These are phyloP conservation scores for Fusarium musae DNA, from an alignment of 2,329 filamentous ascomycete genomes.

Conservation along the genomic window DNA sequence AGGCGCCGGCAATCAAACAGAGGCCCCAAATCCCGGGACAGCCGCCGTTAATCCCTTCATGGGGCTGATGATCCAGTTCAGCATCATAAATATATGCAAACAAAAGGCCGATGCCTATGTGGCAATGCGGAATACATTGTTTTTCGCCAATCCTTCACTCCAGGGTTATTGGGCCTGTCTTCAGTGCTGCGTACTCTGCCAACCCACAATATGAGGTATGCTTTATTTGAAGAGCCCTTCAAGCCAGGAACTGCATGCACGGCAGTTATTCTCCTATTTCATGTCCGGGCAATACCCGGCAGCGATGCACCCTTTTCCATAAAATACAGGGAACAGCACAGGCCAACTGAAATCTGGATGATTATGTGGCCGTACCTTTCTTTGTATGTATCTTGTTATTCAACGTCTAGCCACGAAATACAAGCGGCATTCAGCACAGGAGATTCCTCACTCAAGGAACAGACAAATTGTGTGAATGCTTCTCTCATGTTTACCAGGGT, in stretches of 20 bases:
- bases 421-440: slow-evolving; percentile 9
- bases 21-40: slow-evolving; percentile 18
- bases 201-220: neutral
- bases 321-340: slow-evolving; percentile 7
- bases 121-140: neutral
- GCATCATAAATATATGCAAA: neutral
- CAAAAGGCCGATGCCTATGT: neutral
- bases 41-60: slow-evolving; percentile 14
- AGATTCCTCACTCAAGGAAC: neutral
- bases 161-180: neutral
- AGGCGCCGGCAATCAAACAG: slow-evolving; percentile 16
- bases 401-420: neutral
- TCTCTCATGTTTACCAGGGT: slow-evolving; percentile 33
- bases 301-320: neutral
- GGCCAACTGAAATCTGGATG: neutral
- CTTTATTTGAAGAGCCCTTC: neutral
- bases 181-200: neutral
- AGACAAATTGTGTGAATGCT: slow-evolving; percentile 30
- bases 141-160: neutral
- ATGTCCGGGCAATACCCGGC: slow-evolving; percentile 36
- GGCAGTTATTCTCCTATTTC: slow-evolving; percentile 16
- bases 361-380: neutral
- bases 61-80: neutral
- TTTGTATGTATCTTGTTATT: slow-evolving; percentile 3
- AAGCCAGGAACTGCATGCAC: slow-evolving; percentile 1